Evolutionary conservation across 192 early-diverging fungal species (phyloP).

Genomic region (Phycomyces blakesleeanus): DNA sequence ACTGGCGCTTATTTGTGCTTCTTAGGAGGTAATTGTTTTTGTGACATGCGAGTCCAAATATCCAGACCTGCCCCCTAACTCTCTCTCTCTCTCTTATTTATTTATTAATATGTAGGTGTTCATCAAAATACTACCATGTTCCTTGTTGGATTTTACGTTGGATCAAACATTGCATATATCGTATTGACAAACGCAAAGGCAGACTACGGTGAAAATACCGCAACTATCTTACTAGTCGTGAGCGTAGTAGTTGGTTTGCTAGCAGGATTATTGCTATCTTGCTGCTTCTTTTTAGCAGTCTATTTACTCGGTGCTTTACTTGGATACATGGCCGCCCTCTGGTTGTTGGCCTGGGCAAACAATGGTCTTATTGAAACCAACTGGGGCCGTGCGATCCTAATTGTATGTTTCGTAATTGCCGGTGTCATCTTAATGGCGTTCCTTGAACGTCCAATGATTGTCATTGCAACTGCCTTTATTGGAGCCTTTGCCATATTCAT

Average conservation of each 20-base stretch:
- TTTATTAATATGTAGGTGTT: slow-evolving; percentile 22
- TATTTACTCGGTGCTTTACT: slow-evolving; percentile 73
- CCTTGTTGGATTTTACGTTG: slow-evolving; percentile 72
- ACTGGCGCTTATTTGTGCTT: slow-evolving; percentile 33
- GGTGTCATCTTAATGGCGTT: slow-evolving; percentile 65
- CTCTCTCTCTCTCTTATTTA: too few relatives aligned
- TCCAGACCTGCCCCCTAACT: not conserved
- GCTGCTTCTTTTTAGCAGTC: slow-evolving; percentile 68
- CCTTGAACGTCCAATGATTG: slow-evolving; percentile 59
- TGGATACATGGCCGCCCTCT: slow-evolving; percentile 73
- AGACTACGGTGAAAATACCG: slow-evolving; percentile 36
- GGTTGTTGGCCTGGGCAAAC: slow-evolving; percentile 60
- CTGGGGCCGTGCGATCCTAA: slow-evolving; percentile 67
- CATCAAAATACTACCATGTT: slow-evolving; percentile 59
- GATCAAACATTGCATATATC: slow-evolving; percentile 46
- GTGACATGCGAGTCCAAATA: too few relatives aligned
- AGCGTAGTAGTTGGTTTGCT: slow-evolving; percentile 61
- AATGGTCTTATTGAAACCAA: slow-evolving; percentile 61
- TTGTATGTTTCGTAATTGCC: slow-evolving; percentile 56
- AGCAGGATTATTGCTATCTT: slow-evolving; percentile 60
- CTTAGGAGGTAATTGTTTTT: slow-evolving; percentile 30
- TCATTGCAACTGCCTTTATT: slow-evolving; percentile 68
- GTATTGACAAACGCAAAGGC: slow-evolving; percentile 45
- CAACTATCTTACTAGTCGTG: slow-evolving; percentile 55
- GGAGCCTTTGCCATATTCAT: slow-evolving; percentile 77